Evolutionary conservation across 2,329 filamentous ascomycete species (phyloP).

Genomic region (Cladobotryum protrusum): DNA sequence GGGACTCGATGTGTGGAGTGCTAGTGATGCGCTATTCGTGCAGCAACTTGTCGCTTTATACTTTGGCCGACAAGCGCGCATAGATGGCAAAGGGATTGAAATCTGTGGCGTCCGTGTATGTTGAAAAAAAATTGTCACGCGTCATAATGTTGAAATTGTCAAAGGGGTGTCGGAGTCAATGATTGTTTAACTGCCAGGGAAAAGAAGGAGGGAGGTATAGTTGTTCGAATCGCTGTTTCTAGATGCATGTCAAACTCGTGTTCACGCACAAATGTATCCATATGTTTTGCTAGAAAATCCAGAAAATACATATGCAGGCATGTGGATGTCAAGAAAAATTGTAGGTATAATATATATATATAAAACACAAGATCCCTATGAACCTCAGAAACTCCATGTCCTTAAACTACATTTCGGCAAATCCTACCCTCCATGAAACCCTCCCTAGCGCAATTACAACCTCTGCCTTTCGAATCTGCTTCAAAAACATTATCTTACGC

Average conservation of each 20-base stretch:
- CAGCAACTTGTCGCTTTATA: conserved; percentile 56
- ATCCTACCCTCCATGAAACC: no score
- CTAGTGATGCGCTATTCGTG: conserved; percentile 62
- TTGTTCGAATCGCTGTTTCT: not conserved
- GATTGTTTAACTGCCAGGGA: not conserved
- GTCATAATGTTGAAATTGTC: not conserved
- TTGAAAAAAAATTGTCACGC: conserved; percentile 25
- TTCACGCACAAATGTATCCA: conserved; percentile 1
- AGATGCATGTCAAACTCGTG: not conserved
- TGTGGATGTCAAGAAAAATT: no score
- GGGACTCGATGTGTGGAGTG: conserved; percentile 75
- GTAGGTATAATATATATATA: no score
- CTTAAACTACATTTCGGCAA: no score
- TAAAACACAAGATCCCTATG: no score
- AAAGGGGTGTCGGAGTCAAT: not conserved
- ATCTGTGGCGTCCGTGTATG: conserved; percentile 70
- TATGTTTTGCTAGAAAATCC: no score
- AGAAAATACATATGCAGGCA: no score
- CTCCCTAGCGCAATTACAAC: not conserved
- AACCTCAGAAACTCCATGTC: no score
- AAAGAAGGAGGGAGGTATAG: not conserved
- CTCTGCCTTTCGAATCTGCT: no score
- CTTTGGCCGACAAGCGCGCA: conserved; percentile 56
- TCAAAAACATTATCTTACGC: no score
- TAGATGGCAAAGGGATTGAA: conserved; percentile 64